Percentiles rank a stretch among this genome's conserved stretches.
phyloP scores from a whole-genome alignment of 2,329 filamentous ascomycete species.

The Aspergillus tubingensis region DNA sequence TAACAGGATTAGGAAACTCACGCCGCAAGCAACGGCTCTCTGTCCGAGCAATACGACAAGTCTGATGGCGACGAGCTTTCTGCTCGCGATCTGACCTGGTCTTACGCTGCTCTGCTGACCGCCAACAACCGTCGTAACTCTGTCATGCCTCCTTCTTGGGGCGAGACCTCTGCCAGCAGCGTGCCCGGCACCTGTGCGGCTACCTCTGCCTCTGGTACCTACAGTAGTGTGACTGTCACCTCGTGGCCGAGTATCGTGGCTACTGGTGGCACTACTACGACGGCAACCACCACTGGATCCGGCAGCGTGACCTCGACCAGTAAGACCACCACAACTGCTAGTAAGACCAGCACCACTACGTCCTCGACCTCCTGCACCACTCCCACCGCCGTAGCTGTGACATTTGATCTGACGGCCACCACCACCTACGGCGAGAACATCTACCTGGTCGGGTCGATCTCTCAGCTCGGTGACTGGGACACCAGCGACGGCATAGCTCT shows the following conservation, averaged over 20 bases:
- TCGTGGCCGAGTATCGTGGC: slow-evolving; percentile 35
- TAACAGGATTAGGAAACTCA: slow-evolving; percentile 27
- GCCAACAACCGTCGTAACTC: slow-evolving; percentile 36
- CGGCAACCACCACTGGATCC: slow-evolving; percentile 34
- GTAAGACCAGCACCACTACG: slow-evolving; percentile 15
- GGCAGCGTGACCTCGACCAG: slow-evolving; percentile 36
- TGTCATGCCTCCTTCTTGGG: slow-evolving; percentile 38
- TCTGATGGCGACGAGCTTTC: slow-evolving; percentile 39
- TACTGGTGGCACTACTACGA: slow-evolving; percentile 30
- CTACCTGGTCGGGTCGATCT: slow-evolving; percentile 63
- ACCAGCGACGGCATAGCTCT: slow-evolving; percentile 57
- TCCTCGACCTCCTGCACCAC: slow-evolving; percentile 20
- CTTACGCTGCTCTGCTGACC: slow-evolving; percentile 46
- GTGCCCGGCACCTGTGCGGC: slow-evolving; percentile 34
- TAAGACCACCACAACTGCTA: slow-evolving; percentile 5
- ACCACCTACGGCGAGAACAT: slow-evolving; percentile 66
- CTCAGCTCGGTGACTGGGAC: slow-evolving; percentile 65
- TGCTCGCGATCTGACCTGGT: slow-evolving; percentile 49
- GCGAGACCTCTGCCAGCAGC: slow-evolving; percentile 32
- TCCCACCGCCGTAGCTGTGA: slow-evolving; percentile 57
- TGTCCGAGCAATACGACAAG: slow-evolving; percentile 46
- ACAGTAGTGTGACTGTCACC: slow-evolving; percentile 34
- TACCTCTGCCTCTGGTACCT: slow-evolving; percentile 37
- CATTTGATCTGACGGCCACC: slow-evolving; percentile 60
- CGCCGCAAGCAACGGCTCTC: slow-evolving; percentile 31